Conservation (phyloP, 1,284 basidiomycete species). For the Boletellus dicymbophilus region DNA sequence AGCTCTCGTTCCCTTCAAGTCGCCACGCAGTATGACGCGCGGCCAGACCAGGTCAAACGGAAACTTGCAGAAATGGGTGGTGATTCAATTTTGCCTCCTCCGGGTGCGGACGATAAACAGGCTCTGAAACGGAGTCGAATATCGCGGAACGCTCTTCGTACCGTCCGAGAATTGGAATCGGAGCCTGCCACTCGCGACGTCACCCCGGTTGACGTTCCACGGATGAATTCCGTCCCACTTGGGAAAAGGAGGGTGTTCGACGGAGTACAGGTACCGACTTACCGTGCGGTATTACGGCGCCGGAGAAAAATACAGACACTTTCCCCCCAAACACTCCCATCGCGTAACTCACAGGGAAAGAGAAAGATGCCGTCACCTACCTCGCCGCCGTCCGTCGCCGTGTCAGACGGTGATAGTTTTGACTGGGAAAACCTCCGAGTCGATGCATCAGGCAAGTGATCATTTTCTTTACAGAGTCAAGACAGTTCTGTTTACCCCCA, state of each 20-base stretch:
- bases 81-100: too few relatives aligned
- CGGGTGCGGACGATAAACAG: too few relatives aligned
- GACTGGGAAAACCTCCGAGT: slow-evolving; percentile 35
- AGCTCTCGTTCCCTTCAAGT: too few relatives aligned
- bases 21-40: too few relatives aligned
- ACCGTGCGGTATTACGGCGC: slow-evolving; percentile 12
- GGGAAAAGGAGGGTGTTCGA: slow-evolving; percentile 25
- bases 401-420: slow-evolving; percentile 29
- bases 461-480: background rate
- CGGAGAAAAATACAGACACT: slow-evolving; percentile 1
- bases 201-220: slow-evolving; percentile 16
- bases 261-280: slow-evolving; percentile 26
- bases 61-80: slow-evolving; percentile 13
- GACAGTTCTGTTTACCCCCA: background rate
- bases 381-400: slow-evolving; percentile 2
- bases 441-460: slow-evolving; percentile 27
- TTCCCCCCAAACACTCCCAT: background rate
- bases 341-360: background rate
- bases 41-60: slow-evolving; percentile 13
- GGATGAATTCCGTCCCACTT: slow-evolving; percentile 23
- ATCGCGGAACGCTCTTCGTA: slow-evolving; percentile 10
- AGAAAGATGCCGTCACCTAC: background rate
- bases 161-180: slow-evolving; percentile 19
- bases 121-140: slow-evolving; percentile 22
- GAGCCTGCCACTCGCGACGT: slow-evolving; percentile 28